A percentile compares a stretch with the other conserved stretches of the same genome.
Evolutionary conservation across 1,284 basidiomycete genomes (phyloP).

Genomic region (Ustilago crameri): DNA sequence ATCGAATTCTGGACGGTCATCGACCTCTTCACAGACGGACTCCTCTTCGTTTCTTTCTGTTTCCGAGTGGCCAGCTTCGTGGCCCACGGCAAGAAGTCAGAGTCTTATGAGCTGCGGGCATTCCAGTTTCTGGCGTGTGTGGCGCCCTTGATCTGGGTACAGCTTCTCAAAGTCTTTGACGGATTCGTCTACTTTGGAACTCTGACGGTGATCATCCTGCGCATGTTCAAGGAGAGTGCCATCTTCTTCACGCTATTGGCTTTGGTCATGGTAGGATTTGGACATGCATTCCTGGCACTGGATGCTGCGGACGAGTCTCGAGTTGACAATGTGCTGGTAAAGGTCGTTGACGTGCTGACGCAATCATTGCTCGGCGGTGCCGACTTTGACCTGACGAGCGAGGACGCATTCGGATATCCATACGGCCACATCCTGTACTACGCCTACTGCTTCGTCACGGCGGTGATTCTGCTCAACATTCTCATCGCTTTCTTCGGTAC

Average conservation of each 20-base stretch:
- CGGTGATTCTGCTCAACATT: slow-evolving; percentile 71
- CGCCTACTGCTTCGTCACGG: slow-evolving; percentile 52
- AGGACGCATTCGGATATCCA: slow-evolving; percentile 56
- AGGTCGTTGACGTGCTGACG: slow-evolving; percentile 80
- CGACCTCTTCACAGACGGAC: slow-evolving; percentile 52
- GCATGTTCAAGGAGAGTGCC: slow-evolving; percentile 90
- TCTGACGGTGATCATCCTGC: slow-evolving; percentile 64
- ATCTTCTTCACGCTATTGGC: slow-evolving; percentile 73
- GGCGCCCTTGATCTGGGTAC: slow-evolving; percentile 61
- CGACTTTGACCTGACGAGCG: slow-evolving; percentile 49
- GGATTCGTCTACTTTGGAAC: slow-evolving; percentile 72
- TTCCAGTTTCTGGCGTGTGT: slow-evolving; percentile 61
- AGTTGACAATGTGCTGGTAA: slow-evolving; percentile 70
- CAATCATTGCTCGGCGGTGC: slow-evolving; percentile 77
- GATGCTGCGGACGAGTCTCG: slow-evolving; percentile 87
- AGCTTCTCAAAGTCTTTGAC: slow-evolving; percentile 55
- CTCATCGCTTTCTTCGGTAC: slow-evolving; percentile 83
- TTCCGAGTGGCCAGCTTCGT: slow-evolving; percentile 54
- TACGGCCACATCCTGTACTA: slow-evolving; percentile 84
- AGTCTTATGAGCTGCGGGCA: slow-evolving; percentile 49
- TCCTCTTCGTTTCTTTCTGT: slow-evolving; percentile 49
- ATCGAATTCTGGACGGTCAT: slow-evolving; percentile 60
- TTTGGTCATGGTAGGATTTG: slow-evolving; percentile 83
- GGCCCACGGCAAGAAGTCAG: slow-evolving; percentile 29
- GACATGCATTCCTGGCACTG: slow-evolving; percentile 85